Conservation (phyloP, 768 basidiomycete species). For the Suillus ampliporus region DNA sequence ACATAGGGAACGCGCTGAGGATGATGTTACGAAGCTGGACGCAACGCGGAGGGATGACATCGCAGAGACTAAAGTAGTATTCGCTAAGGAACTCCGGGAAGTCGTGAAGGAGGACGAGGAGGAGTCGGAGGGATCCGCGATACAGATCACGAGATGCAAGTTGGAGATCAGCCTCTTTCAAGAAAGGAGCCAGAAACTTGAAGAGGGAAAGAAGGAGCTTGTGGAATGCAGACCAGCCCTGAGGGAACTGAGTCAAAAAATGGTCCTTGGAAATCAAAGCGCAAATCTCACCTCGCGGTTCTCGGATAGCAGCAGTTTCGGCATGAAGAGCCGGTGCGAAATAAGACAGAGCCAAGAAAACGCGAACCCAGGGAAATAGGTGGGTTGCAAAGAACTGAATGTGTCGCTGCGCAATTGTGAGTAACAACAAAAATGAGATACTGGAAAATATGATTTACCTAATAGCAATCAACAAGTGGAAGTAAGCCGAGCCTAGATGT, state of each 20-base stretch:
- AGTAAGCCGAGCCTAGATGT: conserved; percentile 87
- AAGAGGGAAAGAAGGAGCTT: conserved; percentile 92
- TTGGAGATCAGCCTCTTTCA: conserved; percentile 81
- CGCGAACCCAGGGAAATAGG: conserved; percentile 96
- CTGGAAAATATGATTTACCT: conserved; percentile 55
- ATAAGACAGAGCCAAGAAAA: conserved; percentile 98
- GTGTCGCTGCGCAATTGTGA: conserved; percentile 67
- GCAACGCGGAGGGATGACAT: conserved; percentile 90
- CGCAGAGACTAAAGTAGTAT: conserved; percentile 95
- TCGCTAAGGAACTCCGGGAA: conserved; percentile 98
- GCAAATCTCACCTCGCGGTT: conserved; percentile 74
- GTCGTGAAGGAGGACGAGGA: conserved; percentile 96
- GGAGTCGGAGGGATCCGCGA: conserved; percentile 86
- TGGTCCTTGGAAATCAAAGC: conserved; percentile 2
- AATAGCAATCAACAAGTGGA: conserved; percentile 85
- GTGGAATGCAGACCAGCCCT: conserved; percentile 97
- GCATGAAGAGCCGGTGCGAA: conserved; percentile 97
- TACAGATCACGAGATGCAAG: conserved; percentile 86
- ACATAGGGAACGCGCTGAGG: conserved; percentile 91
- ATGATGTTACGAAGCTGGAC: conserved; percentile 97
- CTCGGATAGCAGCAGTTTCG: conserved; percentile 85
- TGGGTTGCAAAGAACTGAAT: conserved; percentile 93
- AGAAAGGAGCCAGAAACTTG: conserved; percentile 92
- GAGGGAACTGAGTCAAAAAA: conserved; percentile 17
- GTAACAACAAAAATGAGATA: neutral